These are phyloP conservation scores for Pittosporum tobira DNA, from an alignment of 129 eudicot genomes.

Conservation along the genomic window DNA sequence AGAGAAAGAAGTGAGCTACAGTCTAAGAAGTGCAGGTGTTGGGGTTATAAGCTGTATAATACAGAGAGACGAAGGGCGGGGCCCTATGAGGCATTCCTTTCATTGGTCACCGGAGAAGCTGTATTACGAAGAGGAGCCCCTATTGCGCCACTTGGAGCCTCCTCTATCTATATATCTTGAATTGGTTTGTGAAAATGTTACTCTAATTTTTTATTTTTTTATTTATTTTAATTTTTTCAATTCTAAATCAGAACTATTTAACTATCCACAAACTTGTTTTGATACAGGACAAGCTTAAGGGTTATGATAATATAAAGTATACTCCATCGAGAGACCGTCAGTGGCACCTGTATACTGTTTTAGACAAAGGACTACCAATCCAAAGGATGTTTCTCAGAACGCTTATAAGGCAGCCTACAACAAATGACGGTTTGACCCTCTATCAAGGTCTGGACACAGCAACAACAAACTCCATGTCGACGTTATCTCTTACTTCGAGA, in stretches of 20 bases:
- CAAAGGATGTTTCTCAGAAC: constrained; percentile 92
- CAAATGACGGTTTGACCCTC: constrained; percentile 58
- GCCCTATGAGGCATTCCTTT: constrained; percentile 97
- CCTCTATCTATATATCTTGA: constrained; percentile 93
- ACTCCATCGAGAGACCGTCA: constrained; percentile 96
- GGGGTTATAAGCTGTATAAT: constrained; percentile 91
- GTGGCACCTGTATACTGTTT: constrained; percentile 92
- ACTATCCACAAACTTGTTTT: constrained; percentile 5
- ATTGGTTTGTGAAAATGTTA: constrained; percentile 49
- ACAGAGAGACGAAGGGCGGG: constrained; percentile 94
- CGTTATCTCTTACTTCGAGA: constrained; percentile 61
- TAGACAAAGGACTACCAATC: constrained; percentile 56
- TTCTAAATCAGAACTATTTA: too few species aligned
- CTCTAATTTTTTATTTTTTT: neutral
- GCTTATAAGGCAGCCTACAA: constrained; percentile 76
- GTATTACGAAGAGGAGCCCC: constrained; percentile 76
- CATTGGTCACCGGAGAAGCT: constrained; percentile 73
- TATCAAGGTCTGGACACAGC: constrained; percentile 57
- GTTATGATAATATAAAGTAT: constrained; percentile 58
- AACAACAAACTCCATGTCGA: constrained; percentile 39
- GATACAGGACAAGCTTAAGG: constrained; percentile 85
- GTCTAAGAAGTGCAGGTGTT: constrained; percentile 67
- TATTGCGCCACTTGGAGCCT: constrained; percentile 91
- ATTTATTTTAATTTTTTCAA: too few species aligned
- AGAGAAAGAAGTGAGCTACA: constrained; percentile 75